Evolutionary conservation across 2,329 filamentous ascomycete genomes (phyloP).

Genomic region (Blastomyces percursus): DNA sequence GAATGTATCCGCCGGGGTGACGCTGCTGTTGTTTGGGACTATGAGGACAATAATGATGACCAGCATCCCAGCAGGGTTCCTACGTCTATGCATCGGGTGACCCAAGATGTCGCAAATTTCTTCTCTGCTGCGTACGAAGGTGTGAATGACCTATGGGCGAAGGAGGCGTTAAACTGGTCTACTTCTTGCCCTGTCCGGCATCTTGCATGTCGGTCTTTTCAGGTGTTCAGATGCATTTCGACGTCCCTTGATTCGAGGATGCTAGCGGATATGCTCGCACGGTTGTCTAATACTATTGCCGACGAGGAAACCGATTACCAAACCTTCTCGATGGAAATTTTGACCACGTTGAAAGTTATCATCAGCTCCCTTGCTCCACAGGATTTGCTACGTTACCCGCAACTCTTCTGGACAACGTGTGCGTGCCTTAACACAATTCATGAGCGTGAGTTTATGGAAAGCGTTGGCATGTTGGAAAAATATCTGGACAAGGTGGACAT

Average conservation of each 20-base stretch:
- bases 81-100: conserved; percentile 73
- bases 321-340: conserved; percentile 94
- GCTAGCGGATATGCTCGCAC: conserved; percentile 91
- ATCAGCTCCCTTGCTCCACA: conserved; percentile 72
- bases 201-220: conserved; percentile 91
- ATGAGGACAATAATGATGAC: conserved; percentile 78
- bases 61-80: conserved; percentile 71
- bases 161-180: conserved; percentile 84
- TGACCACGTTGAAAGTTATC: conserved; percentile 85
- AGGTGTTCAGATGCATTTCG: conserved; percentile 89
- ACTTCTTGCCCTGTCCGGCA: conserved; percentile 93
- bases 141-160: conserved; percentile 84
- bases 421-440: conserved; percentile 96
- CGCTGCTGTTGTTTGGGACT: conserved; percentile 76
- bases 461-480: conserved; percentile 79
- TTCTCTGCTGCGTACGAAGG: conserved; percentile 76
- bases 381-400: conserved; percentile 78
- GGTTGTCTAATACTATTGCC: conserved; percentile 91
- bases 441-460: conserved; percentile 86
- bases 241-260: conserved; percentile 84
- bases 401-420: conserved; percentile 95
- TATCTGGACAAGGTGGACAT: conserved; percentile 78
- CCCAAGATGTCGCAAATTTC: conserved; percentile 68
- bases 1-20: conserved; percentile 80
- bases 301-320: conserved; percentile 91